Percentiles rank a stretch among this genome's conserved stretches.
Evolutionary conservation across 148 eudicot species (phyloP).

Genomic region (Mesembryanthemum crystallinum): DNA sequence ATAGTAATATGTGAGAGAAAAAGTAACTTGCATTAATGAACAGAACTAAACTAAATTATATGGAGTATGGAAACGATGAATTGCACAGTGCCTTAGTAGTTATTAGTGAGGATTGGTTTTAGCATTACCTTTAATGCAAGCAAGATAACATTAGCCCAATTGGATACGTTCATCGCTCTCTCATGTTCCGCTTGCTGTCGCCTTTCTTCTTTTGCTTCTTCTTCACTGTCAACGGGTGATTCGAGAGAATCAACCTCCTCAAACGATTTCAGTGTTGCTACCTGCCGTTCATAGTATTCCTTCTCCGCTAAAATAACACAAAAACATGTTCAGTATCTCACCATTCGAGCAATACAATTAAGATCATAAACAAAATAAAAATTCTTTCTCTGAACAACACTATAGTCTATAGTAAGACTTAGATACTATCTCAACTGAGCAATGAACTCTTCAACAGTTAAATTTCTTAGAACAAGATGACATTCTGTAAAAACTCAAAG

Average conservation of each 20-base stretch:
- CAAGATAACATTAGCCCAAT: constrained; percentile 51
- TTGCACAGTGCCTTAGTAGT: too few relatives aligned
- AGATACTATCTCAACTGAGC: background rate
- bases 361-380: background rate
- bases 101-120: background rate
- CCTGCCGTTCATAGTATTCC: constrained; percentile 64
- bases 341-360: background rate
- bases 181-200: constrained; percentile 56
- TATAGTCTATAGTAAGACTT: background rate
- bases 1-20: too few relatives aligned
- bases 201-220: constrained; percentile 42
- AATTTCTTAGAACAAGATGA: background rate
- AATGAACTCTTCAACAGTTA: background rate
- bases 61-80: too few relatives aligned
- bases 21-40: too few relatives aligned
- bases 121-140: constrained; percentile 57
- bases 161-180: constrained; percentile 72
- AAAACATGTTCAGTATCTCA: background rate
- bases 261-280: constrained; percentile 63
- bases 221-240: constrained; percentile 29
- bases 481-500: background rate
- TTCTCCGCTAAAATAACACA: constrained; percentile 45
- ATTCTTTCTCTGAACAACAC: background rate
- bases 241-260: constrained; percentile 64
- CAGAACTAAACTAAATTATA: too few relatives aligned